These are phyloP conservation scores for Martiniozyma asiatica DNA, from an alignment of 1,139 yeast species.

Conservation along the genomic window DNA sequence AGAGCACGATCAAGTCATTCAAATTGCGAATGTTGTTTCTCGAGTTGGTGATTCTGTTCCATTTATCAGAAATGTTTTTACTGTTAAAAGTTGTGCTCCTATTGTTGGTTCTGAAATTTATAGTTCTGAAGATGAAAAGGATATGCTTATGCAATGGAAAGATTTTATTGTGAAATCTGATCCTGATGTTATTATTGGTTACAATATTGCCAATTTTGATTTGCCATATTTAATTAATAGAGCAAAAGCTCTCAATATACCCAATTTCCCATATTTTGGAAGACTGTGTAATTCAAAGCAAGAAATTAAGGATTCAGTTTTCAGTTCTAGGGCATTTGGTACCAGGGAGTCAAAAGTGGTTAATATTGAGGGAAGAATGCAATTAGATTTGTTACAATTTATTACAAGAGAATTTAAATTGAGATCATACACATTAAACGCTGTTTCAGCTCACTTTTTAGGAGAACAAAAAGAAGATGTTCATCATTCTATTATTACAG, in stretches of 20 bases:
- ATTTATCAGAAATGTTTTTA: slow-evolving; percentile 87
- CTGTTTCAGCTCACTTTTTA: slow-evolving; percentile 88
- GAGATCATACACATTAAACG: slow-evolving; percentile 87
- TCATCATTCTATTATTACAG: slow-evolving; percentile 92
- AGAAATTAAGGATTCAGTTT: slow-evolving; percentile 68
- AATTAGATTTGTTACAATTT: slow-evolving; percentile 83
- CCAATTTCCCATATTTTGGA: slow-evolving; percentile 77
- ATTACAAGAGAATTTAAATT: slow-evolving; percentile 90
- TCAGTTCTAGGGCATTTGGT: slow-evolving; percentile 94
- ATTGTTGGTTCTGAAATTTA: slow-evolving; percentile 89
- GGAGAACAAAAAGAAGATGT: slow-evolving; percentile 98
- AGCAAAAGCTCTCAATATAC: slow-evolving; percentile 59
- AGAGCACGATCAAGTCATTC: slow-evolving; percentile 85
- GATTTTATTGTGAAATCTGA: slow-evolving; percentile 75
- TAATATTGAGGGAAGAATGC: slow-evolving; percentile 93
- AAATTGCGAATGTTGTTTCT: slow-evolving; percentile 90
- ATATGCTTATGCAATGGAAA: slow-evolving; percentile 77
- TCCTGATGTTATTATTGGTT: slow-evolving; percentile 95
- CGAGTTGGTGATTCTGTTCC: slow-evolving; percentile 72
- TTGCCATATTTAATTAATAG: slow-evolving; percentile 85
- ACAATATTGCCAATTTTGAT: slow-evolving; percentile 90
- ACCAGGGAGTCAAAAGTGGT: slow-evolving; percentile 86
- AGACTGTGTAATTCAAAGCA: slow-evolving; percentile 58
- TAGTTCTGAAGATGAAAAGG: slow-evolving; percentile 63
- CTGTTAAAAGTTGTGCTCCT: slow-evolving; percentile 82